Evolutionary conservation across 345 rosid species (phyloP).

Genomic region (Nephelium lappaceum): DNA sequence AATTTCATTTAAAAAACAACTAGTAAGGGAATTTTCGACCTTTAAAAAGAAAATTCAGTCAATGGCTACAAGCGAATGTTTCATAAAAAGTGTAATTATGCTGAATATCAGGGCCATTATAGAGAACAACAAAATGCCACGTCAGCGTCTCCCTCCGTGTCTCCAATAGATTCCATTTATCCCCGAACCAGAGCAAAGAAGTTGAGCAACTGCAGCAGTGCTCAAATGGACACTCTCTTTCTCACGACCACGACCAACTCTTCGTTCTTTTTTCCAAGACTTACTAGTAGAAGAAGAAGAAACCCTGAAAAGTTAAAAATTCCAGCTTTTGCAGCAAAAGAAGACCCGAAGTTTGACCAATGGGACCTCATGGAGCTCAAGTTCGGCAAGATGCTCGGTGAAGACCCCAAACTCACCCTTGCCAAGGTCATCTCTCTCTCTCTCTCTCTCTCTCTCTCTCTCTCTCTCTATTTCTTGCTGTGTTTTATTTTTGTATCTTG

Average conservation of each 20-base stretch:
- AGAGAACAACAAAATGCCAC: too few relatives aligned
- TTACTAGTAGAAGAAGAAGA: neutral
- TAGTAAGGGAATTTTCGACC: too few relatives aligned
- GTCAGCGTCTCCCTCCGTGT: too few relatives aligned
- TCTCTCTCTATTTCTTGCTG: neutral
- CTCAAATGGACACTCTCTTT: neutral
- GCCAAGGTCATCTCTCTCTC: constrained; percentile 63
- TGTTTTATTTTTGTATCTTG: neutral
- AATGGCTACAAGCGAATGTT: too few relatives aligned
- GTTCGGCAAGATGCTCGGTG: constrained; percentile 79
- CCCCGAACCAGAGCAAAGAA: too few relatives aligned
- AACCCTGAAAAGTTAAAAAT: neutral
- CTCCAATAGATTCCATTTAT: too few relatives aligned
- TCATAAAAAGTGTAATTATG: too few relatives aligned
- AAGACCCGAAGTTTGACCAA: constrained; percentile 41
- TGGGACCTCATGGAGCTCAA: constrained; percentile 96
- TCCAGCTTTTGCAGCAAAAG: neutral
- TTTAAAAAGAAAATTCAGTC: too few relatives aligned
- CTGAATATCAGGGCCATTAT: too few relatives aligned
- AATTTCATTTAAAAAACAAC: too few relatives aligned
- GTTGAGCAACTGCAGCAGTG: neutral
- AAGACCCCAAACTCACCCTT: constrained; percentile 91
- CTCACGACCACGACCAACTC: neutral
- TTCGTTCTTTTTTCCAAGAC: neutral
- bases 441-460: neutral